A percentile compares a stretch with the other conserved stretches of the same genome.
phyloP scores from a whole-genome alignment of 2,329 filamentous ascomycete species.

The Cytospora paraplurivora region DNA sequence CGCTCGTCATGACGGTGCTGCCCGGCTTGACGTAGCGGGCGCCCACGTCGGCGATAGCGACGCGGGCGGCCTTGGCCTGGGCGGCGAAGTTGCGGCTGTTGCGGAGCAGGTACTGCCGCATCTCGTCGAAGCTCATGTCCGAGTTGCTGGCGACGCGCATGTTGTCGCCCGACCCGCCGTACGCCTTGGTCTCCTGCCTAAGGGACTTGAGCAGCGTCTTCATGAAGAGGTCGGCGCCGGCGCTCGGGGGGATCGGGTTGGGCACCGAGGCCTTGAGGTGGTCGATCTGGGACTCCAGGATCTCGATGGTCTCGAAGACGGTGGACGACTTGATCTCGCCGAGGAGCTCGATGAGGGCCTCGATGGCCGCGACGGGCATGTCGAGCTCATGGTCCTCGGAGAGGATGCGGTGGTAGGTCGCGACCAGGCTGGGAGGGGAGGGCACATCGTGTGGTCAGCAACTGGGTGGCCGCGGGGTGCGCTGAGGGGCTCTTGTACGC shows the following conservation, averaged over 20 bases:
- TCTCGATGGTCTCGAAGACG: conserved; percentile 89
- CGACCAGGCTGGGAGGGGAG: conserved; percentile 51
- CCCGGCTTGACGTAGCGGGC: conserved; percentile 78
- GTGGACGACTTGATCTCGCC: conserved; percentile 79
- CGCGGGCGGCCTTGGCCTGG: conserved; percentile 80
- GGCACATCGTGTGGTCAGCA: conserved; percentile 7
- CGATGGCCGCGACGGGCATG: conserved; percentile 77
- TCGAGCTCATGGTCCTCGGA: conserved; percentile 78
- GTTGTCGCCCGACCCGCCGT: conserved; percentile 31
- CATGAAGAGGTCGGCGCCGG: conserved; percentile 93
- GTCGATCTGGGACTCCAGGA: conserved; percentile 75
- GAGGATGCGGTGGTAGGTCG: conserved; percentile 57
- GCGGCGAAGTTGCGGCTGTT: conserved; percentile 87
- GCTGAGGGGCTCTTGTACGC: neutral
- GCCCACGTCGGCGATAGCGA: conserved; percentile 80
- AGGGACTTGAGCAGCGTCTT: conserved; percentile 83
- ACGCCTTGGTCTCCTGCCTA: conserved; percentile 50
- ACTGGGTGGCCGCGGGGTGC: neutral
- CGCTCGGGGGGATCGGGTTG: conserved; percentile 89
- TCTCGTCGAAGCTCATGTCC: conserved; percentile 72
- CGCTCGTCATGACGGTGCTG: conserved; percentile 84
- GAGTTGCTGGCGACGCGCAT: conserved; percentile 34
- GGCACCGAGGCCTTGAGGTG: conserved; percentile 76
- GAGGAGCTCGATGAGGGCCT: conserved; percentile 76
- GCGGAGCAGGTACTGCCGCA: conserved; percentile 78